Base-by-base conservation (phyloP, 371 early-diverging fungal genomes). In the Homolaphlyctis polyrhiza region DNA sequence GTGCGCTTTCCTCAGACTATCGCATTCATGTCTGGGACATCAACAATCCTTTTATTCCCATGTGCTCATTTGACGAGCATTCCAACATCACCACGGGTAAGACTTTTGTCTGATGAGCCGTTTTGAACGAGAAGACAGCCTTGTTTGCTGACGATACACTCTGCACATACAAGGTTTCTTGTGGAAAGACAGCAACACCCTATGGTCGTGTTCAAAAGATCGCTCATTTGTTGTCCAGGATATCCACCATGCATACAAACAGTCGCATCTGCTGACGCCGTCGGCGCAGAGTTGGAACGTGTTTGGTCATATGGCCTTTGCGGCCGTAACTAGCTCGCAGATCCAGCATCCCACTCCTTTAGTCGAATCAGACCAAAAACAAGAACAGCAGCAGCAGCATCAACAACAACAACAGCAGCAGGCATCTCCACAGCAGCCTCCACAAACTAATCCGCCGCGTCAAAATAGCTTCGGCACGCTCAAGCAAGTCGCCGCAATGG, bases 161-260 rank as follows among this genome's bases (percentile, higher is more conserved):
- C 6, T 4, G 35, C 30, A 8, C 21, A 18, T 28, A 2, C 14
- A 45, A 71, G 74, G 71, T 0, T 84, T 93, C 60, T 66, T 86
- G 23, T 94, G 93, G 92, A 68, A 65, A 4, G 83, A 87, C 61
- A 48, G 83, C 1, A 76, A 85, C 63, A 84, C 81, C 0, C 47
- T 94, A 1, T 86, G 88, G 71, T 83, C 89, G 0, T 86, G 85
- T n/a, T 87, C 90, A 4, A 93, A 91, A 64, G 93, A 94, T 66
- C 83, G 87, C 61, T 81, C 52, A 62, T 87, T 91, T 64, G 80
- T 77, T 61, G 79, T 76, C 58, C 89, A 77, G 61, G 74, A 81
- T 57, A 75, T 85, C 30, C 62, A 64, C 39, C 65, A n/a, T 49
- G 82, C 80, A 0, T 82, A 80, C 70, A 75, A 66, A 35, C 87